These are phyloP conservation scores for Tuber borchii DNA, from an alignment of 495 filamentous ascomycete genomes.

Conservation along the genomic window DNA sequence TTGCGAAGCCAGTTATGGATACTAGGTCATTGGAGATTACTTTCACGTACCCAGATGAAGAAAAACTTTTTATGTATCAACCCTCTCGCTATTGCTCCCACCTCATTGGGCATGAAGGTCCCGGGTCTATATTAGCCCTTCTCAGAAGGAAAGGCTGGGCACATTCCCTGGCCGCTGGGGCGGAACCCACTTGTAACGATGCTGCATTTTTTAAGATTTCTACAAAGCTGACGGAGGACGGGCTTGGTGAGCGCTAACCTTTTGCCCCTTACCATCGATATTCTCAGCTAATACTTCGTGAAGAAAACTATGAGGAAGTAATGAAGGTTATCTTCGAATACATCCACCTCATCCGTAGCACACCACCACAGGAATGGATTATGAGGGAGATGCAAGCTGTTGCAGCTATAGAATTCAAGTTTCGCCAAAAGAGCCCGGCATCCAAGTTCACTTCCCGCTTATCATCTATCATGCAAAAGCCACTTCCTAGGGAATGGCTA, in stretches of 20 bases:
- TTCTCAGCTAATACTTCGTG: conserved; percentile 45
- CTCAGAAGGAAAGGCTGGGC: conserved; percentile 95
- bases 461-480: conserved; percentile 81
- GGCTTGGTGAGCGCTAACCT: conserved; percentile 45
- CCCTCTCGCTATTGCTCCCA: conserved; percentile 88
- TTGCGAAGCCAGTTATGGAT: conserved; percentile 97
- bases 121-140: conserved; percentile 90
- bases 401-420: conserved; percentile 87
- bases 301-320: conserved; percentile 72
- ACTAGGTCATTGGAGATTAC: conserved; percentile 72
- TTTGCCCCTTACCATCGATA: conserved; percentile 16
- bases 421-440: conserved; percentile 84
- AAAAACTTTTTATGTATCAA: conserved; percentile 70
- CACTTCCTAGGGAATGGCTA: conserved; percentile 74
- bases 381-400: conserved; percentile 83
- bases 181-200: conserved; percentile 70
- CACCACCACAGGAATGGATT: conserved; percentile 83
- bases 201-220: conserved; percentile 74
- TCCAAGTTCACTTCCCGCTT: conserved; percentile 78
- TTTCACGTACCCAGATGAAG: conserved; percentile 88
- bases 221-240: conserved; percentile 80
- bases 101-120: conserved; percentile 92
- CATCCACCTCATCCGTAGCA: conserved; percentile 74
- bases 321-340: conserved; percentile 90
- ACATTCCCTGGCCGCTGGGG: conserved; percentile 75